Evolutionary conservation across 2,329 filamentous ascomycete genomes (phyloP).

Genomic region (Calonectria montana): DNA sequence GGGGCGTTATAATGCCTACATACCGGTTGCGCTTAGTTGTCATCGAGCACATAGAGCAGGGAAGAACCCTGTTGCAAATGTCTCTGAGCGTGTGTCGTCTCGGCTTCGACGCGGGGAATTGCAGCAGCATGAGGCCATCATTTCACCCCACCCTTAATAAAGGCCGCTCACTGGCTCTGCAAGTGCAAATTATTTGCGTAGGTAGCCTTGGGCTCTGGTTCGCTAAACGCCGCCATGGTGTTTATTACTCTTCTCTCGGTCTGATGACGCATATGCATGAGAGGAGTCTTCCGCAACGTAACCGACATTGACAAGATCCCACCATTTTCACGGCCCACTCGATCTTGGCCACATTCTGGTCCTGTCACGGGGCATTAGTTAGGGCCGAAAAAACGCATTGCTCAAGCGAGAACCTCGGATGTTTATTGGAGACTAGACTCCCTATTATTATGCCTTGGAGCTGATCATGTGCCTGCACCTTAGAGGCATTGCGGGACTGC

Average conservation of each 20-base stretch:
- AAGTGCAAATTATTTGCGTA: slow-evolving; percentile 15
- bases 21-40: slow-evolving; percentile 10
- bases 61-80: slow-evolving; percentile 27
- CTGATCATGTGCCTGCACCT: neutral
- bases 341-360: slow-evolving; percentile 14
- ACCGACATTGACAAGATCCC: slow-evolving; percentile 7
- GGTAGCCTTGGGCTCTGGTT: slow-evolving; percentile 19
- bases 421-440: neutral
- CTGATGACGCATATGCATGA: slow-evolving; percentile 8
- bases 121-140: slow-evolving; percentile 15
- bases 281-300: neutral
- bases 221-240: slow-evolving; percentile 11
- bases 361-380: slow-evolving; percentile 6
- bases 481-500: neutral
- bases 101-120: slow-evolving; percentile 37
- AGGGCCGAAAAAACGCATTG: neutral
- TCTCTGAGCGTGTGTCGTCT: slow-evolving; percentile 27
- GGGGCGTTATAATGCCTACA: slow-evolving; percentile 9
- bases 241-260: neutral
- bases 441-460: neutral
- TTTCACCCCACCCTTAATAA: slow-evolving; percentile 21
- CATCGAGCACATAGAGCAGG: slow-evolving; percentile 21
- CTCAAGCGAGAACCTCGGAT: neutral
- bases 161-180: slow-evolving; percentile 23
- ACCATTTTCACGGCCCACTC: neutral